Base-by-base conservation (phyloP, 495 filamentous ascomycete genomes). In the Penicillium canariense region DNA sequence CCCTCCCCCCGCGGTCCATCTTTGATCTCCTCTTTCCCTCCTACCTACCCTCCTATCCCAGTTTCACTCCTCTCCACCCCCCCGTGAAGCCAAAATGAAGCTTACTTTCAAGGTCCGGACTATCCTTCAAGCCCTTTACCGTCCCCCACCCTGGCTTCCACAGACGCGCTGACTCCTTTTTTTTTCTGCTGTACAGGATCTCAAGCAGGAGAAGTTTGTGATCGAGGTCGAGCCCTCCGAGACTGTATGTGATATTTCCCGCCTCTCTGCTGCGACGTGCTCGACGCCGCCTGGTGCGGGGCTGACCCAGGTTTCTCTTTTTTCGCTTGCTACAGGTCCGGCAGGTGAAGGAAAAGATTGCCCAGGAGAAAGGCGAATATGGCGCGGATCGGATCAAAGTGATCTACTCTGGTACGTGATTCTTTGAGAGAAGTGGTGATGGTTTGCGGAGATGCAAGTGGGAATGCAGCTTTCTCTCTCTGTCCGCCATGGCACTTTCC, bases 161-260 rank as follows among this genome's bases (percentile, higher is more conserved):
- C 14, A 18, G 30, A 38, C 22, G 22, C 18, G 40, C 59, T 70
- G 56, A 68, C 50, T 9, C 35, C 23, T 12, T 25, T 55, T 55
- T 36, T 40, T 54, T 49, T 28, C 36, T 49, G 28, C 36, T 50
- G 25, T 55, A 28, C 58, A 95, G 91, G 94, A 98, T 75, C 80
- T 98, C 65, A 97, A 96, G 79, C 93, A 97, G 69, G 89, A 96
- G 67, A 97, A 96, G 81, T 98, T 98, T 71, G 81, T 84, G 54
- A 86, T 98, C 75, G 93, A 97, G 61, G 89, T 87, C 54, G 94
- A 97, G 70, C 90, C 92, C 49, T 87, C 88, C 53, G 91, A 96
- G 68, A 89, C 88, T 63, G 92, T 97, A 88, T 61, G 45, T 59
- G 35, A 40, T 30, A 18, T 39, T 11, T 50, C n/a, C 22, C 22